Conservation (phyloP, 257 asterid genomes). For the Solanum tarijense region DNA sequence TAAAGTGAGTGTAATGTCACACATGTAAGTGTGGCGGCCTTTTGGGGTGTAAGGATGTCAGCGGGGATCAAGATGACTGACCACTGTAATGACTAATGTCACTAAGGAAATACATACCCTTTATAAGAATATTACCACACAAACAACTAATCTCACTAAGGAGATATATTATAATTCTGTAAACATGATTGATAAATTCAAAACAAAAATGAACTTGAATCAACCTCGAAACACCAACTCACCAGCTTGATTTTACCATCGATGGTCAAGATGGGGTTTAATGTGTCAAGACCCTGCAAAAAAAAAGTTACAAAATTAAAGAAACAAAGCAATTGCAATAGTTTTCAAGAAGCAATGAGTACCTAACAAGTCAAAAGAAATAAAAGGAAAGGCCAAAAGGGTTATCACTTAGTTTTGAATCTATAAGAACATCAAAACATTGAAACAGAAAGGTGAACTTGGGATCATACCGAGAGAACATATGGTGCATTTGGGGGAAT, state of each 20-base stretch:
- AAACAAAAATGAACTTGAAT: not conserved
- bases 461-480: constrained; percentile 45
- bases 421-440: not conserved
- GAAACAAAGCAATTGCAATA: not conserved
- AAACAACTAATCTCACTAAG: not conserved
- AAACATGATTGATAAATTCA: not conserved
- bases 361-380: not conserved
- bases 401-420: not conserved
- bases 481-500: constrained; percentile 70
- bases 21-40: not conserved
- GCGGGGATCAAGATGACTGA: not conserved
- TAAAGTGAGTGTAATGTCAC: not conserved
- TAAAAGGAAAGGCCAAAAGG: not conserved
- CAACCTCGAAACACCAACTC: constrained; percentile 1
- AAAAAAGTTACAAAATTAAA: not conserved
- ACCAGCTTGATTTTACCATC: constrained; percentile 83
- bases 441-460: not conserved
- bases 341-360: not conserved
- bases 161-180: not conserved
- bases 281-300: constrained; percentile 74
- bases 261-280: constrained; percentile 61
- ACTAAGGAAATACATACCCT: not conserved
- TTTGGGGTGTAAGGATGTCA: not conserved
- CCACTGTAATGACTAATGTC: not conserved
- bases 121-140: not conserved